Evolutionary conservation across 805 yeast genomes (phyloP).

Genomic region (Starmerella gropengiesseri): DNA sequence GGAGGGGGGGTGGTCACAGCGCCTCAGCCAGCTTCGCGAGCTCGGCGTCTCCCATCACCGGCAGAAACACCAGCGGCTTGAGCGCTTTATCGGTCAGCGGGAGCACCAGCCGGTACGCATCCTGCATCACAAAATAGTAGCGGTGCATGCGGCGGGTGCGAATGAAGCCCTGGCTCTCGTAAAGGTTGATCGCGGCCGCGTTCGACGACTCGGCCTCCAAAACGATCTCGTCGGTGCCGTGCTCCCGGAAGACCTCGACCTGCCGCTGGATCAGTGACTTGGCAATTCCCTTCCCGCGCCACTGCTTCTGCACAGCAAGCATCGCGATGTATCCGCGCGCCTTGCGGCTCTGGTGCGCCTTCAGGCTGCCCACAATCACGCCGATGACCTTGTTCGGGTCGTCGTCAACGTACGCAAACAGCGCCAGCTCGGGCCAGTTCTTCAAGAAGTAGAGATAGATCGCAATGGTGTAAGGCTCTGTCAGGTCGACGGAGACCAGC

Average conservation of each 20-base stretch:
- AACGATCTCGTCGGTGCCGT: constrained; percentile 77
- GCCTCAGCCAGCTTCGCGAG: constrained; percentile 9
- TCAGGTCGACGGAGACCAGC: constrained; percentile 60
- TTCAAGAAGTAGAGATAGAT: constrained; percentile 84
- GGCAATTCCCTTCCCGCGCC: constrained; percentile 76
- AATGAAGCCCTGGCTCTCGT: constrained; percentile 67
- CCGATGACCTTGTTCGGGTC: constrained; percentile 41
- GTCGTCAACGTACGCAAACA: constrained; percentile 35
- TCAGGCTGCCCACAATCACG: constrained; percentile 72
- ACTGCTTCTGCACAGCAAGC: constrained; percentile 69
- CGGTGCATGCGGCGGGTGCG: constrained; percentile 66
- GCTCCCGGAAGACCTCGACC: constrained; percentile 51
- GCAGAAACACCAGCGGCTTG: constrained; percentile 25
- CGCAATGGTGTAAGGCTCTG: constrained; percentile 90
- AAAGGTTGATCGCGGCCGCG: constrained; percentile 52
- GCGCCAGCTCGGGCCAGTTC: constrained; percentile 82
- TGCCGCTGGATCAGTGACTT: constrained; percentile 52
- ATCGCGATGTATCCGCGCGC: constrained; percentile 89
- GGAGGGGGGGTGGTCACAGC: too few species aligned
- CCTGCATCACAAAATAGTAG: constrained; percentile 85
- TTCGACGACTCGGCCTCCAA: constrained; percentile 87
- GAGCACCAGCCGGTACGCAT: constrained; percentile 76
- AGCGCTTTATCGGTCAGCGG: constrained; percentile 60
- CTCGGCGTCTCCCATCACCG: constrained; percentile 8
- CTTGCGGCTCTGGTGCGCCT: constrained; percentile 61